Base-by-base conservation (phyloP, 2,329 filamentous ascomycete genomes). In the Pezicula neosporulosa region DNA sequence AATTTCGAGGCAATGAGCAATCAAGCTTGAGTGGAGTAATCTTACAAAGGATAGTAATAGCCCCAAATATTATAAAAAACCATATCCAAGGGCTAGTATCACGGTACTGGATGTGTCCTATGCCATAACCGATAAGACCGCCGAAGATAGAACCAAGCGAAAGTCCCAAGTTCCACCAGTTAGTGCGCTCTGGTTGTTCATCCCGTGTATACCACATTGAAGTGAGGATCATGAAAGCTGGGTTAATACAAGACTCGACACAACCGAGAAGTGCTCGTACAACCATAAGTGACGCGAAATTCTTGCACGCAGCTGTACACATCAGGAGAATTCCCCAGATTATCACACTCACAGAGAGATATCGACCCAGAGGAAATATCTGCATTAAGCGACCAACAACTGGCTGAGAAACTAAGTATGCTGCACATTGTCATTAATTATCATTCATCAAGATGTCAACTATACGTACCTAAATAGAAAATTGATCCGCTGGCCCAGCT, bases 131-230 rank as follows among this genome's bases (percentile, higher is more conserved):
- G 16, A 82, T 69, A 13, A 83, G 70, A 57, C 77, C 79, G 1
- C 80, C 79, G 24, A 78, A 59, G 39, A 78, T 73, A 2, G 70
- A 75, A 2, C 74, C 75, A 2, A 71, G 71, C 54, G 82, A 21
- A 73, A 75, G 54, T 82, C 81, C 80, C 80, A 83, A 2, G 72
- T 74, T 12, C 75, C 74, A 9, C 78, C 76, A 1, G 0, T 78
- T 76, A 12, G 82, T 75, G 2, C 80, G 69, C 45, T 76, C 59
- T 0, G 80, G 80, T 62, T 83, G 80, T 56, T 83, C 80, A 52
- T 73, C 70, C 45, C 79, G 71, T 35, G 77, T 72, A 69, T 77
- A 84, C 80, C 80, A 84, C 77, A 81, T 81, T 50, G 78, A 73
- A 1, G 78, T 80, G 36, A 81, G 76, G 19, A 77, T 76, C 7